These are phyloP conservation scores for Paracoccidioides lutzii DNA, from an alignment of 2,329 filamentous ascomycete species.

Conservation along the genomic window DNA sequence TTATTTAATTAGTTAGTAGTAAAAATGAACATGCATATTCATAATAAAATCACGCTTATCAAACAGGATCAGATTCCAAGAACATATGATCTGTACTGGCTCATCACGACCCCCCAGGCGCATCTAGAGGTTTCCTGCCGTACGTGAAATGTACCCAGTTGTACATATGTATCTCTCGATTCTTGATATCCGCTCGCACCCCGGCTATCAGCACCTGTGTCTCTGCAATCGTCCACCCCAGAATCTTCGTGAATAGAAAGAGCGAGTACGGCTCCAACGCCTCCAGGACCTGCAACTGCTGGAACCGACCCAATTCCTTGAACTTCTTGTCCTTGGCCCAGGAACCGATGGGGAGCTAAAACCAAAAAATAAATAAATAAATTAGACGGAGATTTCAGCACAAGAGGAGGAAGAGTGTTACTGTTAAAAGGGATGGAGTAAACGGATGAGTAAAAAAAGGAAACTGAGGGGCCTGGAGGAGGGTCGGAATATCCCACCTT, in stretches of 20 bases:
- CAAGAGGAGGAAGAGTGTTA: neutral
- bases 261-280: slow-evolving; percentile 16
- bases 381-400: neutral
- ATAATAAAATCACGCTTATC: too few species aligned
- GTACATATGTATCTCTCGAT: slow-evolving; percentile 22
- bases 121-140: neutral
- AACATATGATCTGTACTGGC: too few species aligned
- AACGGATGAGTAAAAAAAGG: too few species aligned
- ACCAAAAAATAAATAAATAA: too few species aligned
- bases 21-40: too few species aligned
- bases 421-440: neutral
- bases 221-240: slow-evolving; percentile 21
- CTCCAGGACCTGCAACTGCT: slow-evolving; percentile 15
- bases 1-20: too few species aligned
- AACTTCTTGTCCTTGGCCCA: slow-evolving; percentile 34
- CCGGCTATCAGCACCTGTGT: slow-evolving; percentile 21
- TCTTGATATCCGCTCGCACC: slow-evolving; percentile 20
- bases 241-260: slow-evolving; percentile 18
- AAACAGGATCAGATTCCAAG: too few species aligned
- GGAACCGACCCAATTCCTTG: slow-evolving; percentile 35
- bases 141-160: neutral
- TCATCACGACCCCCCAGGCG: neutral
- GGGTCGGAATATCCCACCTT: slow-evolving; percentile 18
- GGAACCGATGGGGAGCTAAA: slow-evolving; percentile 17
- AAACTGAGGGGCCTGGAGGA: neutral